phyloP scores from a whole-genome alignment of 805 yeast genomes.

The Metschnikowia bowlesiae region DNA sequence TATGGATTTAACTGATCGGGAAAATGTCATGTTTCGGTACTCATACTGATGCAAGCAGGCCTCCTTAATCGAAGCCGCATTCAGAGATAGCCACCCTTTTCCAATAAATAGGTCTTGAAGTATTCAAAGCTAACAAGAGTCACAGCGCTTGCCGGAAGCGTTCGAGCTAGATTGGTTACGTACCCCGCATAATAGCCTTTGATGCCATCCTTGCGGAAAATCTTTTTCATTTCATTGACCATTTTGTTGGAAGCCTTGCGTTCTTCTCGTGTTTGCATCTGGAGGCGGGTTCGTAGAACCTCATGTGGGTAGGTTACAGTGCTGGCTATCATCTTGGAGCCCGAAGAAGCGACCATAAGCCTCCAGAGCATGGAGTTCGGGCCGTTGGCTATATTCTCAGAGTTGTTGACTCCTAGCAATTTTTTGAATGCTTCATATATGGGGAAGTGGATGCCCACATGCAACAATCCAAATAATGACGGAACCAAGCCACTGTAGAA shows the following conservation, averaged over 20 bases:
- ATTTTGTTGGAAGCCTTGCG: constrained; percentile 21
- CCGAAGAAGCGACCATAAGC: constrained; percentile 57
- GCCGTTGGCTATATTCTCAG: constrained; percentile 9
- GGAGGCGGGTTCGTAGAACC: constrained; percentile 87
- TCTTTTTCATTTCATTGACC: constrained; percentile 31
- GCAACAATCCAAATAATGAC: constrained; percentile 82
- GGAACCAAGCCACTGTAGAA: constrained; percentile 90
- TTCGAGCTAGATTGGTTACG: constrained; percentile 76
- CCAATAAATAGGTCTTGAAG: constrained; percentile 52
- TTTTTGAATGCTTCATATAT: constrained; percentile 76
- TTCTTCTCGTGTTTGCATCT: constrained; percentile 44
- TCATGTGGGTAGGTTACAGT: constrained; percentile 93
- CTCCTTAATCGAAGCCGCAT: background rate
- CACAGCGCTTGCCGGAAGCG: constrained; percentile 94
- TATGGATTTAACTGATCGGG: constrained; percentile 55
- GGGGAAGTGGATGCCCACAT: constrained; percentile 96
- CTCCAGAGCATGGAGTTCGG: constrained; percentile 22
- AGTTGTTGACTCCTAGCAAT: constrained; percentile 12
- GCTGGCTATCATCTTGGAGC: constrained; percentile 86
- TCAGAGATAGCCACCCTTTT: constrained; percentile 23
- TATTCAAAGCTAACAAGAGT: constrained; percentile 90
- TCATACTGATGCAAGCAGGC: constrained; percentile 25
- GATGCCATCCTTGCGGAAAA: constrained; percentile 65
- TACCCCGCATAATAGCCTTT: constrained; percentile 88
- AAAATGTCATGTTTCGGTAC: constrained; percentile 57